phyloP scores from a whole-genome alignment of 495 filamentous ascomycete species.

The Beverwykella pulmonaria region DNA sequence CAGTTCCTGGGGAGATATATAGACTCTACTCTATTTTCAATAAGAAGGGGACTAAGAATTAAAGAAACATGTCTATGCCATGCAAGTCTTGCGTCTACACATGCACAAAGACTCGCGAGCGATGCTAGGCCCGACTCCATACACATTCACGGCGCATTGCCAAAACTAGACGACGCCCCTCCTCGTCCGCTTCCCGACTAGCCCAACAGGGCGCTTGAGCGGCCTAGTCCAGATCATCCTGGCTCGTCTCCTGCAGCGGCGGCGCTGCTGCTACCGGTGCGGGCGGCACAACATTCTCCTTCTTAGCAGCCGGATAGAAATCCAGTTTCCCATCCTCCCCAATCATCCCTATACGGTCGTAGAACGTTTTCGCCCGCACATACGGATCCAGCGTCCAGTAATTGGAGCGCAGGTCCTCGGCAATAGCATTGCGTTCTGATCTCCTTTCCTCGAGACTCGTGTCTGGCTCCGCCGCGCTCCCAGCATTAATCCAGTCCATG shows the following conservation, averaged over 20 bases:
- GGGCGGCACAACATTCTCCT: constrained; percentile 2
- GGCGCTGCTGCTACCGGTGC: not conserved
- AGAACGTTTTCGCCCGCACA: constrained; percentile 43
- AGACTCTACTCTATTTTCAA: too few relatives aligned
- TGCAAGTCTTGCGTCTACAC: not conserved
- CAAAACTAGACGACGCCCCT: not conserved
- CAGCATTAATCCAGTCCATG: constrained; percentile 64
- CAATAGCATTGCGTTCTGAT: constrained; percentile 56
- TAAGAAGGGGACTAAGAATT: not conserved
- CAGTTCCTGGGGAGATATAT: too few relatives aligned
- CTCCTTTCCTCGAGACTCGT: constrained; percentile 44
- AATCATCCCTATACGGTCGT: constrained; percentile 45
- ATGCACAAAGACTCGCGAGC: too few relatives aligned
- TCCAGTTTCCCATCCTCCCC: constrained; percentile 40
- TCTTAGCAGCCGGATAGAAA: constrained; percentile 40
- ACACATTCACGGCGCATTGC: not conserved
- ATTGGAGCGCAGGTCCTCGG: constrained; percentile 64
- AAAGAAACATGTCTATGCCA: not conserved
- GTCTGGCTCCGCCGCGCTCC: constrained; percentile 35
- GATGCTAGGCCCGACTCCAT: too few relatives aligned
- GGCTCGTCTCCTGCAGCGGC: constrained; percentile 22
- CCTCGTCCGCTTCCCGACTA: not conserved
- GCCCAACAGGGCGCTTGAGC: not conserved
- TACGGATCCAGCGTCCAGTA: constrained; percentile 71
- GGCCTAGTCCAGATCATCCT: constrained; percentile 35